phyloP scores from a whole-genome alignment of 176 grass and related monocot genomes.

The Musa acuminata region DNA sequence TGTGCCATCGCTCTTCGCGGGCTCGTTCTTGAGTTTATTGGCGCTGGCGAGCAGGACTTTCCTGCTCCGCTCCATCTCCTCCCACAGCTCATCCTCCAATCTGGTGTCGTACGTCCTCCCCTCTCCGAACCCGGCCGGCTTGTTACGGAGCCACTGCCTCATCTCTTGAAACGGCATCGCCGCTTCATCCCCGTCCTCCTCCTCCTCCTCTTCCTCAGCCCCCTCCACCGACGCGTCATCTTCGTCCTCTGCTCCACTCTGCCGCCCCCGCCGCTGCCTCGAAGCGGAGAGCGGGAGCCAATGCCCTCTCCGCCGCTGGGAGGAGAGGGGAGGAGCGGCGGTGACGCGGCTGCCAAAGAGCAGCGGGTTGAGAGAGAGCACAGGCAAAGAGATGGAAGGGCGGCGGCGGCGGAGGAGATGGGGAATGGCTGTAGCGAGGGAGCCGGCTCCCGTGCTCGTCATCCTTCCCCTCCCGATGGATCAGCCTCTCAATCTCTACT shows the following conservation, averaged over 20 bases:
- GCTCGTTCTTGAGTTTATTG: slow-evolving; percentile 12
- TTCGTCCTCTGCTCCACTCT: neutral
- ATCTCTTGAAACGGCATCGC: slow-evolving; percentile 16
- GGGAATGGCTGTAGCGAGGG: neutral
- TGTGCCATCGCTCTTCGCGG: neutral
- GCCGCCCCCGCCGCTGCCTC: neutral
- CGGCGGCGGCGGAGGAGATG: neutral
- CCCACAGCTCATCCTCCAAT: slow-evolving; percentile 46
- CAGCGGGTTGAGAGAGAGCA: neutral
- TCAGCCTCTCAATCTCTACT: too few species aligned
- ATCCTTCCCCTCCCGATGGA: neutral
- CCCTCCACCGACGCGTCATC: slow-evolving; percentile 14
- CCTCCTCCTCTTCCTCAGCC: slow-evolving; percentile 26
- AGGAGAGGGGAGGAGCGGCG: neutral
- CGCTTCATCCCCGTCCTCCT: neutral
- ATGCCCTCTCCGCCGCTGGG: neutral
- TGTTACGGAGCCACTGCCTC: slow-evolving; percentile 32
- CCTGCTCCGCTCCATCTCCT: slow-evolving; percentile 41
- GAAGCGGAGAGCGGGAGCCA: neutral
- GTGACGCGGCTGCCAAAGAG: neutral
- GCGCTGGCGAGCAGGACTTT: slow-evolving; percentile 8
- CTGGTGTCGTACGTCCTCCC: slow-evolving; percentile 46
- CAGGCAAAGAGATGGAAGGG: neutral
- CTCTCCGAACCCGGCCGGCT: slow-evolving; percentile 42
- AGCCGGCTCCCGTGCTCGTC: neutral